Base-by-base conservation (phyloP, 495 filamentous ascomycete genomes). In the Amniculicola lignicola region DNA sequence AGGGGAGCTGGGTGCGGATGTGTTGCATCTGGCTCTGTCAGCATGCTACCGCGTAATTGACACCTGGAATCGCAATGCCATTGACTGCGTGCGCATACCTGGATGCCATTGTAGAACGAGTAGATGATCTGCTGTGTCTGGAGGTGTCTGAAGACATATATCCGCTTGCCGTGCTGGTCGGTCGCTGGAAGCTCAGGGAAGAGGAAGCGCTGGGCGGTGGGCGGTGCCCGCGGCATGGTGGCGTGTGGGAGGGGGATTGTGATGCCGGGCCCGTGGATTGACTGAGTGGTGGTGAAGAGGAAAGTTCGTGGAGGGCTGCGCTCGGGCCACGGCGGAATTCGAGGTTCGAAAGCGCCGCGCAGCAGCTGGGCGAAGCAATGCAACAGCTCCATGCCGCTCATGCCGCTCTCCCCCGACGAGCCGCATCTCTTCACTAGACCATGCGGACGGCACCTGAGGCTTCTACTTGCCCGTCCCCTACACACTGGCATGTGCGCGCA, bases 131-230 rank as follows among this genome's bases (percentile, higher is more conserved):
- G 84, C 47, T 90, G 88, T 29, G 85, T 86, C 54, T 84, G 76
- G 52, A 90, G 77, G 70, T 98, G 84, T 69, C 79, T 79, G 73
- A 86, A 95, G 67, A 89, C 77, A 73, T 82, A 98, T 72, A 98
- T 87, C 65, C 87, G 76, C 69, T 68, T 80, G 19, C 41, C 44
- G 33, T 54, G 55, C 21, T 55, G 19, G 33, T 11, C 36, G 42
- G 18, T 40, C 16, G 37, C 37, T 18, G 10, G 37, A 9, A 40
- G 16, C 9, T 40, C 40, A n/a, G 21, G 18, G 28, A 3, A 2
- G 4, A 18, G 15, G 14, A 28, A n/a, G 10, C 19, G 10, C 45
- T 19, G 7, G 4, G 38, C 14, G 12, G 16, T 15, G 7, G 14
- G 18, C 51, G 51, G 10, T 21, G 16, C 22, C 19, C 40, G 24